Conservation (phyloP, 2,329 filamentous ascomycete genomes). For the Penicillium rolfsii region DNA sequence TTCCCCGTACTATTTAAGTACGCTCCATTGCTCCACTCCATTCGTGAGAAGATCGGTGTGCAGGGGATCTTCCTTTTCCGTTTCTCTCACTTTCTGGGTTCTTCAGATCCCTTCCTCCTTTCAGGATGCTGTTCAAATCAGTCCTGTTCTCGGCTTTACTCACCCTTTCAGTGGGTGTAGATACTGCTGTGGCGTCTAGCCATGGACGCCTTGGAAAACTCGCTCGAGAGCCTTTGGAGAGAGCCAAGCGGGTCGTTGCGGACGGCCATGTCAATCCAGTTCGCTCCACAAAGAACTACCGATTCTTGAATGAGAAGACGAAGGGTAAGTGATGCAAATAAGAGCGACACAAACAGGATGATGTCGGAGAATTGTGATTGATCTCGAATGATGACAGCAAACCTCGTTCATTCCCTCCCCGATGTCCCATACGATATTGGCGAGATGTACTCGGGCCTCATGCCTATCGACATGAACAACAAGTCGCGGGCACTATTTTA, state of each 20-base stretch:
- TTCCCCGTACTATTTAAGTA: constrained; percentile 5
- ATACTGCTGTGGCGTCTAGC: constrained; percentile 23
- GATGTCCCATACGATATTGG: constrained; percentile 71
- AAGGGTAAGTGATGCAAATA: constrained; percentile 27
- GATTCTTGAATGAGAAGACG: constrained; percentile 33
- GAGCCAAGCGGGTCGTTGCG: constrained; percentile 25
- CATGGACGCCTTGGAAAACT: constrained; percentile 34
- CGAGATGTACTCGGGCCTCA: constrained; percentile 53
- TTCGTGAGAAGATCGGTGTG: neutral
- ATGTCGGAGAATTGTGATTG: neutral
- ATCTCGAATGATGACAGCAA: constrained; percentile 46
- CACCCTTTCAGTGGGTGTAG: constrained; percentile 27
- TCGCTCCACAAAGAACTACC: constrained; percentile 28
- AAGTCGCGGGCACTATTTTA: constrained; percentile 52
- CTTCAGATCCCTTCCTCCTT: neutral
- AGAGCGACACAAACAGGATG: neutral
- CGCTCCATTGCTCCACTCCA: neutral
- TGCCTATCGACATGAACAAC: constrained; percentile 58
- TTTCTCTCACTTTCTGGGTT: constrained; percentile 2
- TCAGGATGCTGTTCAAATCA: constrained; percentile 33
- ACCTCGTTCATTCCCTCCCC: constrained; percentile 68
- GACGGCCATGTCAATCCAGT: constrained; percentile 16
- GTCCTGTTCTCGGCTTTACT: constrained; percentile 31
- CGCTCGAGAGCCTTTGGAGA: constrained; percentile 29
- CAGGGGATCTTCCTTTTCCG: neutral